Base-by-base conservation (phyloP, 2,329 filamentous ascomycete species). In the Aureobasidium sp. region DNA sequence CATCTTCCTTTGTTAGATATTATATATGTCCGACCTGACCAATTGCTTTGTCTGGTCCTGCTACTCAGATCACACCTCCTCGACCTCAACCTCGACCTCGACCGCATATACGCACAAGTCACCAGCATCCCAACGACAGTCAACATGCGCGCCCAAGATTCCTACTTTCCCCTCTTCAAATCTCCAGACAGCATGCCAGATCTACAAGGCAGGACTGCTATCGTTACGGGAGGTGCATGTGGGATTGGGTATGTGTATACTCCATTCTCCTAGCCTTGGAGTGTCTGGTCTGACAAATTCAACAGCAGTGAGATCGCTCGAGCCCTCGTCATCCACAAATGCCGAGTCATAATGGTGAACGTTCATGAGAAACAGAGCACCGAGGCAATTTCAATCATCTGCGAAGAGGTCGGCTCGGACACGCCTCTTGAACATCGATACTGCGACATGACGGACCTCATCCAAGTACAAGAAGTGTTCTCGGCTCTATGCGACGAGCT, bases 71-170 rank as follows among this genome's bases (percentile, higher is more conserved):
- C 55, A 58, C 87, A 96, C 75, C 82, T 48, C 45, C 82, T 48
- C 25, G 25, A 47, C 7, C 22, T 29, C 44, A 25, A 45, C 42
- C 20, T 15, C 42, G 14, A 45, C 42, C 42, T 25, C 41, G 5
- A 27, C 22, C 22, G 7, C 25, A 8, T 97, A 83, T 97, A 97
- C 79, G 88, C 88, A 15, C 91, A 94, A 67, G 15, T 25, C 34
- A 31, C 12, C 20, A 44, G 29, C 17, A 5, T 34, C 29, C 17
- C 25, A 34, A 34, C 57, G 34, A 34, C 7, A 42, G 6, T 20
- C 22, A 51, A 31, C 1, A 49, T 49, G 57, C 57, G 41, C 14
- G 57, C 34, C 27, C 34, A 29, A 31, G 45, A 15, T 6, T 51
- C 57, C 17, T 60, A 60, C 45, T 60, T 60, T 60, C 59, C 59